Conservation (phyloP, 768 basidiomycete genomes). For the Lyophyllum atratum region DNA sequence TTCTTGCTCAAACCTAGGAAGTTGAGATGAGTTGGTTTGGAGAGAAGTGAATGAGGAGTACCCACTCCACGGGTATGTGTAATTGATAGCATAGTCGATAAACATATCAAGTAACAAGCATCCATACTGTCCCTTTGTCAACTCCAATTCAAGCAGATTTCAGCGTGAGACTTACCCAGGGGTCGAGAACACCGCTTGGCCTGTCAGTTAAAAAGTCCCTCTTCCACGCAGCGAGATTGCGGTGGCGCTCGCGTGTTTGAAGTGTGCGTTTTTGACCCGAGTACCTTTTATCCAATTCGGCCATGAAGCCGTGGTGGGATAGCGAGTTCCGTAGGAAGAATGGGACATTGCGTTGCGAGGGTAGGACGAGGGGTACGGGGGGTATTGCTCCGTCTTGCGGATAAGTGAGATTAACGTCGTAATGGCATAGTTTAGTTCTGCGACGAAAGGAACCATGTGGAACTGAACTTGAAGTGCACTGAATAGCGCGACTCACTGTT, state of each 20-base stretch:
- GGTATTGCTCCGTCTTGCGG: conserved; percentile 61
- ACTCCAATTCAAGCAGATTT: not conserved
- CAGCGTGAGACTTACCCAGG: conserved; percentile 40
- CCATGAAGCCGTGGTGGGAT: conserved; percentile 18
- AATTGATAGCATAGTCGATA: conserved; percentile 74
- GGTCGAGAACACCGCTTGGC: conserved; percentile 56
- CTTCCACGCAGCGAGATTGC: conserved; percentile 39
- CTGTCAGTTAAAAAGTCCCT: conserved; percentile 44
- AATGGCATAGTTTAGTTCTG: conserved; percentile 64
- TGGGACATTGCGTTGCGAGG: conserved; percentile 36
- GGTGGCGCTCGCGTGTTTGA: conserved; percentile 24
- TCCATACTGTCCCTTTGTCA: conserved; percentile 45
- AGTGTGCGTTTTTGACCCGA: conserved; percentile 22
- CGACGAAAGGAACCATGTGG: not conserved
- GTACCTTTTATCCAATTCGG: conserved; percentile 22
- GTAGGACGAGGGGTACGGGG: conserved; percentile 33
- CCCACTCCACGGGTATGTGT: conserved; percentile 61
- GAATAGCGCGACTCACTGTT: conserved; percentile 52
- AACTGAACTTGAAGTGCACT: not conserved
- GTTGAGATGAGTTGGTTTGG: too few species aligned
- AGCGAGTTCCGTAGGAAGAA: conserved; percentile 21
- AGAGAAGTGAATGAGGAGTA: not conserved
- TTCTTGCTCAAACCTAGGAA: conserved; percentile 27
- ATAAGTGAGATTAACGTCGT: conserved; percentile 68
- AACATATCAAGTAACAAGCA: conserved; percentile 67